Evolutionary conservation across 805 yeast genomes (phyloP).

Genomic region (Lipomyces chichibuensis): DNA sequence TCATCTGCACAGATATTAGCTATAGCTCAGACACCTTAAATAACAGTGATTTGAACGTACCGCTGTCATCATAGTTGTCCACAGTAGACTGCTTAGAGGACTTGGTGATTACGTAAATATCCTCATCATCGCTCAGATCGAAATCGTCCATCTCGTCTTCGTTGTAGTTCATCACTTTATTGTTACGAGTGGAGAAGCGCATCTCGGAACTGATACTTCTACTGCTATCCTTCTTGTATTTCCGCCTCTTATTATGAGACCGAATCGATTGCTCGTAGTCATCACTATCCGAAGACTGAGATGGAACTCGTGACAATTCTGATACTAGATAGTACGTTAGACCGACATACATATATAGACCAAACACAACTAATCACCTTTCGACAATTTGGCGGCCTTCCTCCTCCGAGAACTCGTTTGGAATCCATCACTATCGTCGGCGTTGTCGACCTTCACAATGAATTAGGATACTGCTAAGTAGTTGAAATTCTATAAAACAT

Average conservation of each 20-base stretch:
- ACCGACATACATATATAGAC: not conserved
- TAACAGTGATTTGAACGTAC: slow-evolving; percentile 9
- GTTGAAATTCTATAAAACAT: not conserved
- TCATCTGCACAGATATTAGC: slow-evolving; percentile 17
- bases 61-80: slow-evolving; percentile 23
- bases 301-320: slow-evolving; percentile 1
- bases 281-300: slow-evolving; percentile 28
- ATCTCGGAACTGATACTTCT: slow-evolving; percentile 36
- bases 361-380: slow-evolving; percentile 4
- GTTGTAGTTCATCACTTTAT: slow-evolving; percentile 71
- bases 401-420: slow-evolving; percentile 12
- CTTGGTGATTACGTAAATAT: slow-evolving; percentile 25
- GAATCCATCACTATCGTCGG: slow-evolving; percentile 29
- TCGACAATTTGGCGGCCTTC: slow-evolving; percentile 7
- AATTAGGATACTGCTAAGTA: not conserved
- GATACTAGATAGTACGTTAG: not conserved
- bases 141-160: slow-evolving; percentile 61
- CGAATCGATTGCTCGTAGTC: slow-evolving; percentile 24
- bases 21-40: not conserved
- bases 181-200: slow-evolving; percentile 78
- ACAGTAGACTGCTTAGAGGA: slow-evolving; percentile 8
- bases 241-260: slow-evolving; percentile 33
- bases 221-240: slow-evolving; percentile 30
- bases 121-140: slow-evolving; percentile 51
- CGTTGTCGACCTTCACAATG: slow-evolving; percentile 15